phyloP scores from a whole-genome alignment of 345 rosid genomes.

The Corchorus olitorius region DNA sequence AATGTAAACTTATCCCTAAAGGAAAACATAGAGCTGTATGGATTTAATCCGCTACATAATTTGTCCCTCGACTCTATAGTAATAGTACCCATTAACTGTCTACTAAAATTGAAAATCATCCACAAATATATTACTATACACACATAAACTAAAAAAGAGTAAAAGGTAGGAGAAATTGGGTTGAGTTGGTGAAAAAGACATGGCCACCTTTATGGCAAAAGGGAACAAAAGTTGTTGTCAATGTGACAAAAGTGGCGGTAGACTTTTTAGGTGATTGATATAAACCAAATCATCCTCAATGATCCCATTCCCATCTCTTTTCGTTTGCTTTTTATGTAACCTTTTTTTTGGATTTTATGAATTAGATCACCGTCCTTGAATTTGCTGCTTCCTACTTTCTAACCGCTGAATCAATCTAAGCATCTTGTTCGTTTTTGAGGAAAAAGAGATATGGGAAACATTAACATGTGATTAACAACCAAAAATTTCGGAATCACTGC shows the following conservation, averaged over 20 bases:
- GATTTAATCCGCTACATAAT: too few species aligned
- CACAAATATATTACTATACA: too few species aligned
- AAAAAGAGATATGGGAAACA: background rate
- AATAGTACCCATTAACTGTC: too few species aligned
- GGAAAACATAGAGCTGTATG: too few species aligned
- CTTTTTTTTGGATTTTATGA: background rate
- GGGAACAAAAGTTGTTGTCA: constrained; percentile 15
- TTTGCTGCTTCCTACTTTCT: background rate
- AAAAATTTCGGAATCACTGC: background rate
- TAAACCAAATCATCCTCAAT: constrained; percentile 10
- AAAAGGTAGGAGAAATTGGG: background rate
- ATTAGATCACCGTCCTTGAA: background rate
- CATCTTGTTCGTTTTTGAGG: background rate
- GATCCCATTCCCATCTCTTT: background rate
- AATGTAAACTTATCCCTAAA: too few species aligned
- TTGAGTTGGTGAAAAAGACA: background rate
- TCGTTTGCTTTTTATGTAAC: background rate
- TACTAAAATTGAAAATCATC: too few species aligned
- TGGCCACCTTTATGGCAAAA: background rate
- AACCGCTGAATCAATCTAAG: background rate
- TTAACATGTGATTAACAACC: background rate
- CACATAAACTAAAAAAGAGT: too few species aligned
- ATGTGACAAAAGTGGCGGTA: constrained; percentile 7
- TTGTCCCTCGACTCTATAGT: too few species aligned
- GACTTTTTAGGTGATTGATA: constrained; percentile 10